Percentiles rank a stretch among this genome's conserved stretches.
Conservation (phyloP, 1,284 basidiomycete genomes). For the Cryptococcus hybrid region DNA sequence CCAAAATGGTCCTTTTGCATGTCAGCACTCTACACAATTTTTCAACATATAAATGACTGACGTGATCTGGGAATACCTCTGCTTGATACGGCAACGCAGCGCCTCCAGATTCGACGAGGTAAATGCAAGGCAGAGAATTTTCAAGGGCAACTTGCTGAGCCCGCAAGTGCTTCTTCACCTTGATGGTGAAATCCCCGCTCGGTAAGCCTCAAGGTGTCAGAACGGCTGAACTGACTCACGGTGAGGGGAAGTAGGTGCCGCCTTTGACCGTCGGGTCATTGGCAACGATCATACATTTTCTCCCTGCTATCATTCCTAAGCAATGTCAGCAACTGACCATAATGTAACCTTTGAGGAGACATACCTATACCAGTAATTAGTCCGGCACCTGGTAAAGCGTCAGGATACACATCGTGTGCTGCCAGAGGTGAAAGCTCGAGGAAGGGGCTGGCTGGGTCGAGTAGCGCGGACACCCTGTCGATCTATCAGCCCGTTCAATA, state of each 20-base stretch:
- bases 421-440: constrained; percentile 83
- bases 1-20: constrained; percentile 83
- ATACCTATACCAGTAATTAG: constrained; percentile 85
- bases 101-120: constrained; percentile 94
- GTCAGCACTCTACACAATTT: constrained; percentile 5
- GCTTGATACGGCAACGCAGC: constrained; percentile 91
- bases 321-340: background rate
- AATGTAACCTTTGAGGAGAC: constrained; percentile 61
- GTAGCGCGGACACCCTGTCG: constrained; percentile 60
- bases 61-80: constrained; percentile 59
- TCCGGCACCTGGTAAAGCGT: constrained; percentile 81
- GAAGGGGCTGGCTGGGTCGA: constrained; percentile 87
- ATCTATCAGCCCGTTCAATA: background rate
- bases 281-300: constrained; percentile 83
- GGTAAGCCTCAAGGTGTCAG: background rate
- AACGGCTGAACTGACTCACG: constrained; percentile 50
- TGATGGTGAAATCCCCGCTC: background rate
- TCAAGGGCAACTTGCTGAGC: constrained; percentile 91
- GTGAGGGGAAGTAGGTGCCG: constrained; percentile 88
- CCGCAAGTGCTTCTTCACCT: constrained; percentile 93
- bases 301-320: constrained; percentile 61
- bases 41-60: constrained; percentile 73
- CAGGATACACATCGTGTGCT: constrained; percentile 81
- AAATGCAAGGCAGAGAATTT: constrained; percentile 86
- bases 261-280: constrained; percentile 95